These are phyloP conservation scores for Mycena sanguinolenta DNA, from an alignment of 768 basidiomycete genomes.

Conservation along the genomic window DNA sequence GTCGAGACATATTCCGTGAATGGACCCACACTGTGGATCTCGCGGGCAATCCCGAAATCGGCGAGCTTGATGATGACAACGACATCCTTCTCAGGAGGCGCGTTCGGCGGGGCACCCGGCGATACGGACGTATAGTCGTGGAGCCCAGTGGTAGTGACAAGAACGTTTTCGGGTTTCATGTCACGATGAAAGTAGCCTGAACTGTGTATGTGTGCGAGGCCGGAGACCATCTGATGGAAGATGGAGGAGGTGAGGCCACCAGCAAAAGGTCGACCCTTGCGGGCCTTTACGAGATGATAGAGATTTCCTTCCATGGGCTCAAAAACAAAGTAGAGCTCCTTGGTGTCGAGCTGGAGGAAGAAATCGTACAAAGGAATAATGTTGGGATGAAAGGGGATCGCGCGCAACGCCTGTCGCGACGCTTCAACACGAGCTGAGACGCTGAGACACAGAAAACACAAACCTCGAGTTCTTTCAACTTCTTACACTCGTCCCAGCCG, in stretches of 20 bases:
- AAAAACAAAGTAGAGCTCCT: conserved; percentile 99
- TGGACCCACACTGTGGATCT: conserved; percentile 88
- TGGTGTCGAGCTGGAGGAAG: conserved; percentile 94
- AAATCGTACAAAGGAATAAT: conserved; percentile 99
- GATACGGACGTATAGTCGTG: conserved; percentile 90
- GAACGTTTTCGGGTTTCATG: conserved; percentile 99
- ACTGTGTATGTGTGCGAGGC: conserved; percentile 92
- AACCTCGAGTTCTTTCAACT: conserved; percentile 95
- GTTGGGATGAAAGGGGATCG: conserved; percentile 95
- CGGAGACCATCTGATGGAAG: conserved; percentile 91
- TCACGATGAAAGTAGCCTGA: conserved; percentile 98
- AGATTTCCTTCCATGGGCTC: conserved; percentile 99
- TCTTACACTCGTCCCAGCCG: conserved; percentile 97
- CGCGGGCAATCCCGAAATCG: conserved; percentile 96
- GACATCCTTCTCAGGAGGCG: conserved; percentile 90
- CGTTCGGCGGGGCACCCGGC: conserved; percentile 72
- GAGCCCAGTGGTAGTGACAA: conserved; percentile 97
- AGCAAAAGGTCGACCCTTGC: conserved; percentile 95
- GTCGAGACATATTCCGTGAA: conserved; percentile 99
- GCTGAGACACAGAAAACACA: conserved; percentile 47
- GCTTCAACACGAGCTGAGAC: conserved; percentile 34
- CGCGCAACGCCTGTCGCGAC: conserved; percentile 87
- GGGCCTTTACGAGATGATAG: conserved; percentile 98
- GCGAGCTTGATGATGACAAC: conserved; percentile 97
- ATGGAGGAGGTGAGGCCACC: conserved; percentile 96